phyloP scores from a whole-genome alignment of 2,329 filamentous ascomycete genomes.

The Aspergillus chevalieri region DNA sequence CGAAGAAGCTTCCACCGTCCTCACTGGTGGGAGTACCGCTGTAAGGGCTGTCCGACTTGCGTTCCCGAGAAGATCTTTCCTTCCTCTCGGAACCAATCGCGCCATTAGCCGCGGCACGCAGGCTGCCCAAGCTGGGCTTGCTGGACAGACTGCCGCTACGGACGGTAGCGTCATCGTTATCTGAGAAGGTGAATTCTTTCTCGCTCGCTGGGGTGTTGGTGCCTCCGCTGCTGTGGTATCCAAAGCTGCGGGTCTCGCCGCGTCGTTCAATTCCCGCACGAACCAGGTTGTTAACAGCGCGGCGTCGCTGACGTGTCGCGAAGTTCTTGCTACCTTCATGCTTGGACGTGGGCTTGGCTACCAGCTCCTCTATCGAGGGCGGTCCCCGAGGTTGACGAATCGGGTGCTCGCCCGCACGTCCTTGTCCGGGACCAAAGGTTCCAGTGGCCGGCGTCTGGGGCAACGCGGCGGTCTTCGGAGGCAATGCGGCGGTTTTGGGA shows the following conservation, averaged over 20 bases:
- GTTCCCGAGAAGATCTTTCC: slow-evolving; percentile 56
- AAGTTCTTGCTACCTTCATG: slow-evolving; percentile 98
- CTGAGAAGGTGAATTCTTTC: slow-evolving; percentile 61
- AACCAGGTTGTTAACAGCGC: slow-evolving; percentile 84
- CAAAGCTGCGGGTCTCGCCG: slow-evolving; percentile 61
- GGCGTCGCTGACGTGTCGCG: slow-evolving; percentile 81
- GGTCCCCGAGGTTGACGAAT: slow-evolving; percentile 88
- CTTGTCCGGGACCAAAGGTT: slow-evolving; percentile 87
- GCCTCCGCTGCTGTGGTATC: slow-evolving; percentile 57
- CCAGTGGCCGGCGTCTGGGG: slow-evolving; percentile 75
- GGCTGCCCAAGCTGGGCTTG: slow-evolving; percentile 66
- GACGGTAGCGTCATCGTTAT: slow-evolving; percentile 67
- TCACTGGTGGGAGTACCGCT: slow-evolving; percentile 60
- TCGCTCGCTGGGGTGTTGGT: slow-evolving; percentile 90
- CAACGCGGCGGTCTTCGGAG: slow-evolving; percentile 71
- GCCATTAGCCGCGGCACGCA: slow-evolving; percentile 70
- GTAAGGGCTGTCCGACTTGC: slow-evolving; percentile 49
- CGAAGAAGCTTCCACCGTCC: slow-evolving; percentile 45
- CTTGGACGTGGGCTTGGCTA: slow-evolving; percentile 82
- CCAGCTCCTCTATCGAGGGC: slow-evolving; percentile 83
- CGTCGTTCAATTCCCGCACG: slow-evolving; percentile 83
- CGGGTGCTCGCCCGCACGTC: slow-evolving; percentile 88
- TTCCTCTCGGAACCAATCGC: slow-evolving; percentile 86
- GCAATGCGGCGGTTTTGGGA: slow-evolving; percentile 45
- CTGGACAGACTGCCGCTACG: slow-evolving; percentile 78